Base-by-base conservation (phyloP, 805 yeast genomes). In the Pichia deserticola region DNA sequence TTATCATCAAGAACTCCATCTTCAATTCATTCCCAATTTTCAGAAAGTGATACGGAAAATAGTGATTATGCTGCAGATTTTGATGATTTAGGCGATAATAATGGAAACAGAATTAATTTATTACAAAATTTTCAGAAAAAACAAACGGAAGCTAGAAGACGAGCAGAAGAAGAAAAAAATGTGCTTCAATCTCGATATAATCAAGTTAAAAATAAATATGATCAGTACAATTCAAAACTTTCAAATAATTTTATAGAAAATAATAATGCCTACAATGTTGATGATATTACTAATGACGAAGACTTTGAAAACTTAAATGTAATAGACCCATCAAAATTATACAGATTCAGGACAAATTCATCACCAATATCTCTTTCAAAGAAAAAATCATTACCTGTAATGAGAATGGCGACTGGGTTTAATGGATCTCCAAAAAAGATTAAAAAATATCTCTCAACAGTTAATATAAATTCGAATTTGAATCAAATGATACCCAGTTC, bases 51-150 rank as follows among this genome's bases (percentile, higher is more conserved):
- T n/a, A 57, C 66, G 0, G 68, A 64, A 29, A 60, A 63, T 44
- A 63, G 67, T 49, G 68, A 64, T 43, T 64, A 63, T 40, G 63
- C 60, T 1, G 62, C 57, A 10, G 67, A 64, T 39, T 61, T 57
- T 46, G 62, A 56, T 25, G 60, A 54, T 20, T 45, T 57, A 4
- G 40, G 7, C 5, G 29, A 30, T 3, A 20, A 37, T 12, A n/a
- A 6, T 7, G 12, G 20, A 13, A 27, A 49, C 28, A 50, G 48
- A 4, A 27, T 44, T n/a, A 56, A 57, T 39, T 42, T 62, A 37
- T 25, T 50, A 7, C 36, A 47, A 11, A 54, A 53, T 30, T 53
- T 64, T 9, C 50, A 50, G 28, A 38, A 46, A 33, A 54, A 59
- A n/a, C 58, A 58, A 37, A 41, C 36, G 15, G 47, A 51, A 12